These are phyloP conservation scores for Petasospora rhodanensis DNA, from an alignment of 1,139 yeast genomes.

Conservation along the genomic window DNA sequence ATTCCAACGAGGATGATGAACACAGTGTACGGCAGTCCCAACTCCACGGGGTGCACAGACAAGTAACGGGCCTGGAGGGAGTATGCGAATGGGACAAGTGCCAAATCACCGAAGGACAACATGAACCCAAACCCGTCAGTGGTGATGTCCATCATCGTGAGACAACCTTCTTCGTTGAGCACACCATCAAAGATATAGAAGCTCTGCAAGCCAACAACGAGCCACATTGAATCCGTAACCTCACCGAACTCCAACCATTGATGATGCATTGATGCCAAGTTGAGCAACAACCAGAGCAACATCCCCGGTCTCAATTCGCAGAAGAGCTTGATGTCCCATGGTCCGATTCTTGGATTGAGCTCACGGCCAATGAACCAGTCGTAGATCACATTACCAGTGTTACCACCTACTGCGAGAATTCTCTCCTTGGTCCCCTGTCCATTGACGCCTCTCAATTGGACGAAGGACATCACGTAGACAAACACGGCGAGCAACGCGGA, in stretches of 20 bases:
- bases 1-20: conserved; percentile 35
- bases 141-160: conserved; percentile 93
- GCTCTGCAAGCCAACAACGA: conserved; percentile 68
- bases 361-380: conserved; percentile 99
- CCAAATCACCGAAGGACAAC: conserved; percentile 91
- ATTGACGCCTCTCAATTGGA: conserved; percentile 48
- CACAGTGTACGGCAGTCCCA: conserved; percentile 46
- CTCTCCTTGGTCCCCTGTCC: conserved; percentile 58
- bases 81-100: conserved; percentile 93
- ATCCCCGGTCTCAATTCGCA: conserved; percentile 96
- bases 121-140: conserved; percentile 97
- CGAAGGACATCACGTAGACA: conserved; percentile 64
- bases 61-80: conserved; percentile 81
- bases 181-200: conserved; percentile 91
- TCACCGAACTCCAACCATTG: conserved; percentile 62
- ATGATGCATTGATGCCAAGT: conserved; percentile 74
- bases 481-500: conserved; percentile 58
- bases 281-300: conserved; percentile 77
- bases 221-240: conserved; percentile 65
- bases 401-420: conserved; percentile 82
- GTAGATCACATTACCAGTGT: conserved; percentile 67
- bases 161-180: conserved; percentile 79
- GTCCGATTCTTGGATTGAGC: conserved; percentile 83
- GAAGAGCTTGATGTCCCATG: conserved; percentile 82
- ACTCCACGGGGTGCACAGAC: conserved; percentile 55